phyloP scores from a whole-genome alignment of 495 filamentous ascomycete genomes.

The Articulospora tetracladia region DNA sequence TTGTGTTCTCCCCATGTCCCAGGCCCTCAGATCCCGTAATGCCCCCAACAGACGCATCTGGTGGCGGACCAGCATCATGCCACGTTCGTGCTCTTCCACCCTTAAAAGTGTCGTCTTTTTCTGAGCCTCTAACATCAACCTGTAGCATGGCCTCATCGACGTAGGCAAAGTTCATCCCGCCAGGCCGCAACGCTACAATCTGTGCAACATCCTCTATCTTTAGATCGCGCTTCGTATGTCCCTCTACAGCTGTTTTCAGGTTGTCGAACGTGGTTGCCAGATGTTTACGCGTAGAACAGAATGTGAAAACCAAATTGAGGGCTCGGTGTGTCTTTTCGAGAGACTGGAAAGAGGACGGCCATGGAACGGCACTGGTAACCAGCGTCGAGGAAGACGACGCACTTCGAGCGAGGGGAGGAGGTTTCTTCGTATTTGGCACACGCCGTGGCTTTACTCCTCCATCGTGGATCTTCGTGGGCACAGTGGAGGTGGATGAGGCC shows the following conservation, averaged over 20 bases:
- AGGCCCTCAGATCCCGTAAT: constrained; percentile 36
- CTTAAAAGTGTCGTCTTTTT: constrained; percentile 47
- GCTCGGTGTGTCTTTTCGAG: constrained; percentile 78
- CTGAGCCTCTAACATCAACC: constrained; percentile 68
- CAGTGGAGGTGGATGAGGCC: constrained; percentile 17
- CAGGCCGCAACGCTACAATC: constrained; percentile 72
- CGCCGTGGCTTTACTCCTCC: constrained; percentile 44
- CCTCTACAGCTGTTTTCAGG: constrained; percentile 79
- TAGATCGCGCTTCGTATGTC: constrained; percentile 69
- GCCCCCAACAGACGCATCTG: constrained; percentile 46
- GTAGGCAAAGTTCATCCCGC: constrained; percentile 77
- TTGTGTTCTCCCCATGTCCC: constrained; percentile 28
- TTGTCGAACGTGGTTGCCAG: constrained; percentile 87
- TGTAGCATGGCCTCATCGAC: constrained; percentile 79
- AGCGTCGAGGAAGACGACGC: constrained; percentile 10
- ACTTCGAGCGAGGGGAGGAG: constrained; percentile 11
- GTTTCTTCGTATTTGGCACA: constrained; percentile 22
- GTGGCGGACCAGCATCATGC: constrained; percentile 33
- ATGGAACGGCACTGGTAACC: constrained; percentile 35
- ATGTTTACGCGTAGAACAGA: constrained; percentile 89
- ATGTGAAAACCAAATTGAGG: constrained; percentile 89
- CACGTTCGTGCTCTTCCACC: constrained; percentile 37
- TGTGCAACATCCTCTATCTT: constrained; percentile 74
- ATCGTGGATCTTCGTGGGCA: constrained; percentile 53
- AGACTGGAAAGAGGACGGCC: constrained; percentile 70